phyloP scores from a whole-genome alignment of 345 rosid genomes.

The Orychophragmus violaceus region DNA sequence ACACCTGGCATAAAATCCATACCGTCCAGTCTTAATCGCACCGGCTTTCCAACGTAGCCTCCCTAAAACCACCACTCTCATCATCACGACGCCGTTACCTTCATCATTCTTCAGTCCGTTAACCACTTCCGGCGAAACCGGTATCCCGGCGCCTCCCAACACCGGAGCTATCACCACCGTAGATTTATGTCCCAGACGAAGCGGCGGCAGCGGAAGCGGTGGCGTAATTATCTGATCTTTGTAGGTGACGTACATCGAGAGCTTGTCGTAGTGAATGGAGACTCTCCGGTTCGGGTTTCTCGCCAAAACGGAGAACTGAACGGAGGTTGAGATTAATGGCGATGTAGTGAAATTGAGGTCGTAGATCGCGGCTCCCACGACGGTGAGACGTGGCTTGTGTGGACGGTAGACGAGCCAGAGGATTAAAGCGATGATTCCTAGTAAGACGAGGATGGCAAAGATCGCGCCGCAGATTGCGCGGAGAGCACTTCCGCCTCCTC shows the following conservation, averaged over 20 bases:
- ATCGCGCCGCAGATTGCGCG: constrained; percentile 24
- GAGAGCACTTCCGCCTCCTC: neutral
- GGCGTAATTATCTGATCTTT: constrained; percentile 64
- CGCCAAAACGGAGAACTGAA: constrained; percentile 71
- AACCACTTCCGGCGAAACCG: constrained; percentile 57
- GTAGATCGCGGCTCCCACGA: constrained; percentile 65
- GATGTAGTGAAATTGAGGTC: constrained; percentile 57
- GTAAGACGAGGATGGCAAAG: constrained; percentile 48
- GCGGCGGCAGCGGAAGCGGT: constrained; percentile 48
- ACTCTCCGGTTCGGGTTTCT: constrained; percentile 75
- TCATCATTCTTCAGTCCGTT: constrained; percentile 64
- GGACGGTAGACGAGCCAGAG: constrained; percentile 84
- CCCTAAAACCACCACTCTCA: constrained; percentile 67
- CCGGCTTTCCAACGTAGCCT: constrained; percentile 75
- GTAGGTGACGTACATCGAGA: constrained; percentile 59
- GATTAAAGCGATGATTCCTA: constrained; percentile 45
- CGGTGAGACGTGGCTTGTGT: constrained; percentile 60
- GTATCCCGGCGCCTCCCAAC: constrained; percentile 51
- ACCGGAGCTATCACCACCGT: constrained; percentile 68
- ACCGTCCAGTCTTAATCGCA: constrained; percentile 50
- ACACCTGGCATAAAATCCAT: constrained; percentile 66
- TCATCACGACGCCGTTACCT: constrained; percentile 57
- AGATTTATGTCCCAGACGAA: constrained; percentile 42
- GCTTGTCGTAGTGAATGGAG: constrained; percentile 47
- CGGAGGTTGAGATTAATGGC: constrained; percentile 58